These are phyloP conservation scores for Rhodotorula sp. DNA, from an alignment of 1,284 basidiomycete genomes.

Conservation along the genomic window DNA sequence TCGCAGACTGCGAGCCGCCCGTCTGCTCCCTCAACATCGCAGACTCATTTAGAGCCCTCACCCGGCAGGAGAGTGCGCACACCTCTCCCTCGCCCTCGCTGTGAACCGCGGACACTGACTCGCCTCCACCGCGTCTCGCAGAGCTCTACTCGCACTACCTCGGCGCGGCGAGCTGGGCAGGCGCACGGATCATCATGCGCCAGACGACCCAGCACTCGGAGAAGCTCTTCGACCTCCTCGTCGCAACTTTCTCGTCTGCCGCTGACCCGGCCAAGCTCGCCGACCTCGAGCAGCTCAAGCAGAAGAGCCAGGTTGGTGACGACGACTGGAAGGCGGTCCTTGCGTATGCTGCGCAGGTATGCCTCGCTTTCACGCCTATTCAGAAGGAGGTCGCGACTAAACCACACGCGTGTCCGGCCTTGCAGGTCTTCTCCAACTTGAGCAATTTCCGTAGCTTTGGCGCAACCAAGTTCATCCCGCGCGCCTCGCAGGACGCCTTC, in stretches of 20 bases:
- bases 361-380: constrained; percentile 27
- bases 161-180: constrained; percentile 61
- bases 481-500: constrained; percentile 64
- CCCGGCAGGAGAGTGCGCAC: constrained; percentile 36
- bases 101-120: not conserved
- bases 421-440: constrained; percentile 67
- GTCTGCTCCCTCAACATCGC: constrained; percentile 38
- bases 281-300: constrained; percentile 61
- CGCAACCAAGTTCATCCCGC: constrained; percentile 78
- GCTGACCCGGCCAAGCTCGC: constrained; percentile 51
- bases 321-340: constrained; percentile 69
- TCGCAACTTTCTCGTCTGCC: constrained; percentile 29
- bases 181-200: constrained; percentile 74
- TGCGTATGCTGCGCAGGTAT: constrained; percentile 71
- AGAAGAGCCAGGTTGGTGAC: constrained; percentile 56
- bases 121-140: not conserved
- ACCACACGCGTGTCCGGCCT: constrained; percentile 6
- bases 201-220: constrained; percentile 63
- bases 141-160: constrained; percentile 39
- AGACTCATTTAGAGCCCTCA: constrained; percentile 31
- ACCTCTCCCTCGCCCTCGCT: not conserved
- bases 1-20: constrained; percentile 33
- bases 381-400: constrained; percentile 13
- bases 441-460: constrained; percentile 60
- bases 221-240: constrained; percentile 38